Percentiles rank a stretch among this genome's conserved stretches.
Conservation (phyloP, 768 basidiomycete genomes). For the Jaapia argillacea region DNA sequence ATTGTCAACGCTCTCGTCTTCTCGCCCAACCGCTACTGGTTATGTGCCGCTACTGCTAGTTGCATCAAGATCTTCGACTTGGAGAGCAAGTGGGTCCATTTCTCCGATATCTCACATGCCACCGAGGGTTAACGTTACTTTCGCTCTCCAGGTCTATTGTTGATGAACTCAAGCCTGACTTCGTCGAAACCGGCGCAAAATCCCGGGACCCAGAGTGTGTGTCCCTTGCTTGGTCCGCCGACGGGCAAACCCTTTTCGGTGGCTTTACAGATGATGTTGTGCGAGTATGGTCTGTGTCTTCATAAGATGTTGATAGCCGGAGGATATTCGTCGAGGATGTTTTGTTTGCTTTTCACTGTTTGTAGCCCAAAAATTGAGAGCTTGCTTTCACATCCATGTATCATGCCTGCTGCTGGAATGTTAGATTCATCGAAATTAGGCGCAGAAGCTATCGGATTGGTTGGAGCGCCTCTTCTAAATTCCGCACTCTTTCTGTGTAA, state of each 20-base stretch:
- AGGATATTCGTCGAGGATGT: constrained; percentile 4
- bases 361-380: background rate
- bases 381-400: too few species aligned
- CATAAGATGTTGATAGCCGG: constrained; percentile 25
- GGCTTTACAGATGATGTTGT: constrained; percentile 94
- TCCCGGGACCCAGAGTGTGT: constrained; percentile 85
- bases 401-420: too few species aligned
- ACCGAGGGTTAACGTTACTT: constrained; percentile 2
- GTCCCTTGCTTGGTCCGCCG: constrained; percentile 97
- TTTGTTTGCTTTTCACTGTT: background rate
- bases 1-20: constrained; percentile 99
- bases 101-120: constrained; percentile 2
- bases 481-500: constrained; percentile 47
- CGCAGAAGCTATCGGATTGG: constrained; percentile 1
- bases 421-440: too few species aligned
- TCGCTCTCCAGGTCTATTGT: constrained; percentile 70
- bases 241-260: constrained; percentile 95
- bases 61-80: constrained; percentile 99
- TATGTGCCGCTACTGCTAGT: constrained; percentile 95
- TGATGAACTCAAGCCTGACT: constrained; percentile 96
- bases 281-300: constrained; percentile 82
- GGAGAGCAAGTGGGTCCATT: constrained; percentile 84
- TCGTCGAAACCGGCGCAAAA: constrained; percentile 62
- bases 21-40: constrained; percentile 99
- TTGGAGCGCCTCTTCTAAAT: constrained; percentile 44